Base-by-base conservation (phyloP, 2,329 filamentous ascomycete genomes). In the Apiospora marii region DNA sequence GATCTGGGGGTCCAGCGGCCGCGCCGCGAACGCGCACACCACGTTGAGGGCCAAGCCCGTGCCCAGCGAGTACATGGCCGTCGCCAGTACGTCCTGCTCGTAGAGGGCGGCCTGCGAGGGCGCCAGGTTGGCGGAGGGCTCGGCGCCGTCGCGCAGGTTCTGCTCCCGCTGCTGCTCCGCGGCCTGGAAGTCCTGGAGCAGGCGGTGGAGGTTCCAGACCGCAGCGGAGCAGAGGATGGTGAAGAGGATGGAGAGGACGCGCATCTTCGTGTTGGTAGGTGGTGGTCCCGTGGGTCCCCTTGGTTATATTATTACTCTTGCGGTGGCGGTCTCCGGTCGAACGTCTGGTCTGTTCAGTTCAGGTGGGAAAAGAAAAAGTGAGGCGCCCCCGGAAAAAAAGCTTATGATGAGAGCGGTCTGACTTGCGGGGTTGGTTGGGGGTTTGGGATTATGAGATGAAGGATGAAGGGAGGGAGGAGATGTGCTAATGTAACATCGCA, bases 1-100 rank as follows among this genome's bases (percentile, higher is more conserved):
- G 27, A 73, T 67, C 46, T 72, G 48, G n/a, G 61, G 58, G 68
- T 73, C 72, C 4, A 73, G 34, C n/a, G 30, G n/a, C 8, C 70
- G 72, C 16, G 72, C 72, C 19, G 51, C 67, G 19, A 72, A 51
- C 19, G 70, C 72, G 70, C 72, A 73, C 27, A 68, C 44, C 37
- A 69, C 71, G 64, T 73, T 73, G 67, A 71, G 61, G 19, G 68
- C 58, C 13, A 73, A 41, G 4, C 72, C 70, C 41, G 48, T 30
- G 30, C 70, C 71, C 49, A 72, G 24, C 13, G 67, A 37, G 58
- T 70, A 70, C 24, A 69, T 69, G 48, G 69, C 49, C 49, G 71
- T 72, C n/a, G 48, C n/a, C n/a, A 73, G 58, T 30, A 73, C 70
- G 37, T 72, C 67, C 10, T 61, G 24, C 48, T 73, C 68, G 34